Base-by-base conservation (phyloP, 2,329 filamentous ascomycete species). In the Xylariaceae sp. region DNA sequence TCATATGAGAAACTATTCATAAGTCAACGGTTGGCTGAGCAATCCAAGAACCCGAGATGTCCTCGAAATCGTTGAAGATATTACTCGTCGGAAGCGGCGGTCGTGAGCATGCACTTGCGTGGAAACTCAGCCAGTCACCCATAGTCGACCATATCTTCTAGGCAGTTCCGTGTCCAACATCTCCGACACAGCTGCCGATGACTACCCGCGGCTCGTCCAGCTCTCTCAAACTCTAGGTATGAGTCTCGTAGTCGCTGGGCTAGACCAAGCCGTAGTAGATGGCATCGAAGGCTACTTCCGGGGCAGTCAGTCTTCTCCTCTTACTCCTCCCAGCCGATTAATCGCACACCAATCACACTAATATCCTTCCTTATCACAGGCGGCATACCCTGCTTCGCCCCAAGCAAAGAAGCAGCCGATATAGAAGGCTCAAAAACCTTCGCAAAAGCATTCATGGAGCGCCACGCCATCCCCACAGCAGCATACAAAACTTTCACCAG, bases 361-460 rank as follows among this genome's bases (percentile, higher is more conserved):
- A 19, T 29, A 33, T 20, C n/a, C 22, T 27, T n/a, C 16, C 22
- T 32, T 19, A 21, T 33, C 6, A 8, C 19, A 41, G 76, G 71
- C 34, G 73, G 71, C 3, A 82, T 88, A 55, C 72, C 74, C 46
- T 80, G 76, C 55, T 90, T 89, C 59, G 86, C 85, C 0, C 86
- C 86, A 2, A 79, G 76, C 37, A 76, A 82, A 60, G 74, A 75
- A 20, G 86, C 86, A 10, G 85, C 86, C 8, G 73, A 75, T 29
- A 82, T 91, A 75, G 86, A 91, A 62, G 86, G 86, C 33, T 86
- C 82, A 57, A 91, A 91, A 67, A 79, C 84, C 1, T 90, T 86
- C 61, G 82, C 83, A 32, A 90, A 91, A 60, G 82, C 87, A 59
- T 90, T 91, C 60, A 91, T 91, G 86, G 76, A 79, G 58, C 74